Evolutionary conservation across 805 yeast genomes (phyloP), one percentile per base, ranked within the genome.

Genomic region (Yarrowia divulgata): DNA sequence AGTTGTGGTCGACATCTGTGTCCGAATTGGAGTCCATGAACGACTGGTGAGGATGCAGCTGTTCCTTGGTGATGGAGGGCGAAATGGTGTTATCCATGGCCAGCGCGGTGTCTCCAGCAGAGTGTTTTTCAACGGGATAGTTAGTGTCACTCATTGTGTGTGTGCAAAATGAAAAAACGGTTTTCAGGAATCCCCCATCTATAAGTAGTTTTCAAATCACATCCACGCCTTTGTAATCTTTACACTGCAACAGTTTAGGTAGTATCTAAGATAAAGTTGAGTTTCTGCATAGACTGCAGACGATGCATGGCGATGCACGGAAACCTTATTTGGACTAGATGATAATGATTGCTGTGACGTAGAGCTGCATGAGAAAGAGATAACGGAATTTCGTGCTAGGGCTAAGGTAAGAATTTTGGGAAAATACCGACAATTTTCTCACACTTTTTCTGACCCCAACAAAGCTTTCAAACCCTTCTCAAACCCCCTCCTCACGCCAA

Each of bases 1-100:
- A 48, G 39, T 48, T 49, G 37, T 48, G 14, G 18, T 63, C 68
- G 32, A 63, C 57, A 37, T 63, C 68, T 16, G 68, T 63, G 23
- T 63, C 68, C 6, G 67, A 60, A 16, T 60, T 45, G 43, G 67
- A 45, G 50, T 43, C 54, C 67, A 60, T 60, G 52, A 60, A 60
- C 19, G 67, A 63, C 39, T 48, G 46, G 8, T 14, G 18, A 18
- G 67, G 37, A 35, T 16, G 45, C 1, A 42, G 23, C 16, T 35
- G 35, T 18, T 39, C 35, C 23, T 40, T 57, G 37, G 49, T n/a
- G 18, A 32, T 13, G 14, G 45, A 39, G 6, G 60, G 60, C 6
- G 58, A 52, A 8, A 49, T n/a, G 55, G 19, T 16, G 35, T 49
- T 16, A 8, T 16, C 35, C 8, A 34, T 8, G 8, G 2, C 43